Base-by-base conservation (phyloP, 305 asterid genomes). In the Solanum hybrid region DNA sequence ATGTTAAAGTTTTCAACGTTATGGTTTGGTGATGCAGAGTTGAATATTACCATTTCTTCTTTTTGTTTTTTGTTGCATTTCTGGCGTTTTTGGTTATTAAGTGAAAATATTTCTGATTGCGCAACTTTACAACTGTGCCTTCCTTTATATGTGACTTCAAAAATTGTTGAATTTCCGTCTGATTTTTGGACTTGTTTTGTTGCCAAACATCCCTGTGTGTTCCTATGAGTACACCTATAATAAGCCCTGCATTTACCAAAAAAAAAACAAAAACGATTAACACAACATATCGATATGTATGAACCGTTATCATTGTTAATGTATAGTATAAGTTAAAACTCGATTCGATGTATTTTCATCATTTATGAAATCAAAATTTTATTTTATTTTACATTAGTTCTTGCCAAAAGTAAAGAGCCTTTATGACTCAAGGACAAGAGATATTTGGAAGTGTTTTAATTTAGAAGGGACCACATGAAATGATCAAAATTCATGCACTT, bases 161-260 rank as follows among this genome's bases (percentile, higher is more conserved):
- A 87, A 22, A 93, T 7, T 2, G 94, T 88, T 34, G 96, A 89
- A 86, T 96, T 96, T 22, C 91, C 93, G 9, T 95, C 97, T 2
- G 94, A 89, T 56, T 91, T 94, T 84, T 97, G 99, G 87, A 97
- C 96, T 76, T 95, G 98, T 85, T 97, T 97, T 76, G 95, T 96
- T 2, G 98, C 98, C 91, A 94, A 78, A 87, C 99, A 97, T 3
- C 98, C 98, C 89, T 94, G 96, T 10, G 98, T 93, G 56, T 93
- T 82, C 31, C 95, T 95, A 90, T 97, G 97, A 27, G 98, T 96
- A 93, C 99, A 97, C 86, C 99, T 80, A 66, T 96, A 97, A 78
- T 97, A 97, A 0, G 98, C 96, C 92, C 99, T 97, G 94, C 72
- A 60, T 87, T 45, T 42, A 42, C 71, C 31, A 29, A 29, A 29